Base-by-base conservation (phyloP, 164 flowering plant genomes). In the Berberis vulgaris region DNA sequence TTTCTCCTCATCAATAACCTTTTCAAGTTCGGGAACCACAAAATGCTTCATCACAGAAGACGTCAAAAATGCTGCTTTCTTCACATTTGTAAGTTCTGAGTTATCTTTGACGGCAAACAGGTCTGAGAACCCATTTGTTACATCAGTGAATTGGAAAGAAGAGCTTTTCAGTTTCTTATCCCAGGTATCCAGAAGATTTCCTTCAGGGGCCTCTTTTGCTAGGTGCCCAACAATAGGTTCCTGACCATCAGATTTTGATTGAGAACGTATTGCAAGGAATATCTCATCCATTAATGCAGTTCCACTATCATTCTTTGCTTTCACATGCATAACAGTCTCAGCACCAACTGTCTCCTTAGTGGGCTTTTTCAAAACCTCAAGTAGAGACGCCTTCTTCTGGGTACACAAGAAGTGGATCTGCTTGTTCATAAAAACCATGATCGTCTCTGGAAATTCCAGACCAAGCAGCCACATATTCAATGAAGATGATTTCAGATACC, bases 11-110 rank as follows among this genome's bases (percentile, higher is more conserved):
- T 88, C 92, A 65, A 86, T 85, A 10, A 86, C 79, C 68, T 78
- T 78, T 62, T 90, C 95, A 57, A 90, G 80, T 74, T 77, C 86
- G 1, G 95, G 97, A 8, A 90, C 92, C 46, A 88, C 97, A 75
- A 77, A 76, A 41, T 78, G 62, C 75, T 81, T 85, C 92, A 86
- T 80, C 45, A 79, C 95, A 9, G 77, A 75, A 12, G 83, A 63
- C 66, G 83, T 67, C 69, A 89, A 69, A 67, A 64, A 86, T 2
- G 90, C 87, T 56, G 97, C 90, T 52, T 83, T 86, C 75, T 81
- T 87, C 60, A 90, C 75, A 73, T 80, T 78, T 41, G 69, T 76
- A 26, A 84, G 67, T 76, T 90, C 95, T 10, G 3, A 61, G 0
- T 2, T 57, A 64, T 90, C 95, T 73, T 90, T 90, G 2, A 81